Evolutionary conservation across 2,329 filamentous ascomycete genomes (phyloP).

Genomic region (Tolypocladium guangdongense): DNA sequence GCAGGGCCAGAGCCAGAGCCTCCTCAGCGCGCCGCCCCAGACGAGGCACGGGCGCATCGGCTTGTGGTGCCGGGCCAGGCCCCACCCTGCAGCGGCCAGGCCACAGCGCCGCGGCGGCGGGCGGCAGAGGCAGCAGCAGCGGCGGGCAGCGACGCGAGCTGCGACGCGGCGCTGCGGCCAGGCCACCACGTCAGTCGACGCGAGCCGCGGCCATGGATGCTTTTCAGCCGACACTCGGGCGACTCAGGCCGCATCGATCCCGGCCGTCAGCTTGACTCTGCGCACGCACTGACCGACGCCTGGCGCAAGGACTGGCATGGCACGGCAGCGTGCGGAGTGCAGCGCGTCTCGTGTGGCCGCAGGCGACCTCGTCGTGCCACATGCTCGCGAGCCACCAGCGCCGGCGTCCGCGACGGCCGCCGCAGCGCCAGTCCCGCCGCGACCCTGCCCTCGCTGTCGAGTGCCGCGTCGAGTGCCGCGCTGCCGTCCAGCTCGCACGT

Average conservation of each 20-base stretch:
- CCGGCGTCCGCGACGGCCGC: background rate
- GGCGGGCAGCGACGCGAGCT: background rate
- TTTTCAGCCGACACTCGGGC: too few species aligned
- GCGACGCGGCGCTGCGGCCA: background rate
- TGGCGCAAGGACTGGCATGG: background rate
- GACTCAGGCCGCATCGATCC: too few species aligned
- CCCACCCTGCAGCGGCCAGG: slow-evolving; percentile 3
- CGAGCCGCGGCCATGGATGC: too few species aligned
- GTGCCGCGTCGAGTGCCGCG: background rate
- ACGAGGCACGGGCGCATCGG: slow-evolving; percentile 9
- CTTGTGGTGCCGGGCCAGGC: slow-evolving; percentile 8
- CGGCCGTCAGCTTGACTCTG: background rate
- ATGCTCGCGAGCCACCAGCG: background rate
- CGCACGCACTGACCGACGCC: background rate
- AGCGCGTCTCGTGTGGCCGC: background rate
- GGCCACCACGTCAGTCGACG: background rate
- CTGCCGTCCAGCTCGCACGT: background rate
- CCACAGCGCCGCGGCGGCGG: background rate
- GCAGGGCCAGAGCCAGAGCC: background rate
- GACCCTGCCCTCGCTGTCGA: background rate
- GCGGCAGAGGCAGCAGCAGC: background rate
- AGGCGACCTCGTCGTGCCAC: background rate
- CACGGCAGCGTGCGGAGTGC: background rate
- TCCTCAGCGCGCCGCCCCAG: slow-evolving; percentile 4
- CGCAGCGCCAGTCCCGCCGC: too few species aligned